Base-by-base conservation (phyloP, 106 monocot species). In the Iris macrosiphon region DNA sequence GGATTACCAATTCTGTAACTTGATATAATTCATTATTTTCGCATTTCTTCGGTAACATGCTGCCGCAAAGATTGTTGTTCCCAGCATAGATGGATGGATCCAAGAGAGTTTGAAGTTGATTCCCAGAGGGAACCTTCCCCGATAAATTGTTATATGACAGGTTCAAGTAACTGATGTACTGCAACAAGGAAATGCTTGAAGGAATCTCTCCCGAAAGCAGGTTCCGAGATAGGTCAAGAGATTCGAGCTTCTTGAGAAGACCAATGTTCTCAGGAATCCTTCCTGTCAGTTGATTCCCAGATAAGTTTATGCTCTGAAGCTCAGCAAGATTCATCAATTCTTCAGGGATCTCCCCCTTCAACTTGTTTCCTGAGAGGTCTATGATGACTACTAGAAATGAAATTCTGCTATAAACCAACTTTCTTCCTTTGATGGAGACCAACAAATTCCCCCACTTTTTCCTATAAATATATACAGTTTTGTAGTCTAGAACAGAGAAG, bases 211-310 rank as follows among this genome's bases (percentile, higher is more conserved):
- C 76, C 0, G 58, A 44, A 13, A 77, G 29, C 2, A 46, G 21
- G 47, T 77, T 77, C 0, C 21, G 29, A 4, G 67, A 78, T 1
- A 78, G 47, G 31, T 72, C 72, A 12, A 72, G 60, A 12, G 49
- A 43, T 26, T 78, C 62, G 6, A 73, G 12, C 10, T 9, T 14
- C 37, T 4, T 18, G 28, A 78, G n/a, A 11, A 2, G 29, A 16
- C 33, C 26, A 11, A 78, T 50, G 0, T 28, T 62, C 6, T 45
- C 23, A 4, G 67, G 68, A 3, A 79, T 79, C 17, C 8, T 16
- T 5, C 78, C 49, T 0, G 9, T 62, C 14, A 72, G 11, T 21
- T 55, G 18, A 42, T 72, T 78, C 7, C 33, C 8, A 12, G 67
- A 78, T 13, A 72, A 20, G 11, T 72, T 78, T 22, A 78, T 45